Percentiles rank a stretch among this genome's conserved stretches.
phyloP scores from a whole-genome alignment of 2,329 filamentous ascomycete genomes.

The Exophiala sp. region DNA sequence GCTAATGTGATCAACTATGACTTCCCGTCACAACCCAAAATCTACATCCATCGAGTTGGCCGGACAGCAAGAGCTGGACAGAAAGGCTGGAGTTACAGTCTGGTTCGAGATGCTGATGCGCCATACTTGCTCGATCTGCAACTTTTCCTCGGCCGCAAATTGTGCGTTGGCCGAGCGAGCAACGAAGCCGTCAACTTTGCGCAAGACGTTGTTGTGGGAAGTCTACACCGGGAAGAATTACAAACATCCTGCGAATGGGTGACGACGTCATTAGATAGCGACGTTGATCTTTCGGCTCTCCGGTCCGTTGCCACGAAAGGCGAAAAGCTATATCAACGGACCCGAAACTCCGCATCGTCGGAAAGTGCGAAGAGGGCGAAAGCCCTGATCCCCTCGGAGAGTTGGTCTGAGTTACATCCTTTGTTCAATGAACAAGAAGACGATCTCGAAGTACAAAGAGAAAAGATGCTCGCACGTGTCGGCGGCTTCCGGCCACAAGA shows the following conservation, averaged over 20 bases:
- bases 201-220: slow-evolving; percentile 78
- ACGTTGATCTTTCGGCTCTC: slow-evolving; percentile 68
- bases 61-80: slow-evolving; percentile 92
- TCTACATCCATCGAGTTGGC: slow-evolving; percentile 94
- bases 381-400: slow-evolving; percentile 66
- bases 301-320: slow-evolving; percentile 76
- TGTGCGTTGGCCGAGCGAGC: slow-evolving; percentile 69
- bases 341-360: slow-evolving; percentile 81
- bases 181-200: slow-evolving; percentile 65
- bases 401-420: slow-evolving; percentile 72
- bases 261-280: slow-evolving; percentile 71
- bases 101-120: slow-evolving; percentile 81
- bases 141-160: slow-evolving; percentile 81
- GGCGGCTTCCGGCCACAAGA: slow-evolving; percentile 85
- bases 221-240: slow-evolving; percentile 67
- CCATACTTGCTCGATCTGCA: slow-evolving; percentile 93
- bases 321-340: slow-evolving; percentile 87
- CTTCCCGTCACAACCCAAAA: slow-evolving; percentile 92
- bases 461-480: slow-evolving; percentile 83
- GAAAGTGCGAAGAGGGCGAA: slow-evolving; percentile 88
- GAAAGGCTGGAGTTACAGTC: slow-evolving; percentile 90
- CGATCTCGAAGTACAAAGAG: slow-evolving; percentile 65
- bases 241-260: slow-evolving; percentile 79
- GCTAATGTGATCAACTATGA: slow-evolving; percentile 99
- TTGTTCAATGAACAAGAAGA: slow-evolving; percentile 71